phyloP scores from a whole-genome alignment of 768 basidiomycete species.

The Clavulina sp. region DNA sequence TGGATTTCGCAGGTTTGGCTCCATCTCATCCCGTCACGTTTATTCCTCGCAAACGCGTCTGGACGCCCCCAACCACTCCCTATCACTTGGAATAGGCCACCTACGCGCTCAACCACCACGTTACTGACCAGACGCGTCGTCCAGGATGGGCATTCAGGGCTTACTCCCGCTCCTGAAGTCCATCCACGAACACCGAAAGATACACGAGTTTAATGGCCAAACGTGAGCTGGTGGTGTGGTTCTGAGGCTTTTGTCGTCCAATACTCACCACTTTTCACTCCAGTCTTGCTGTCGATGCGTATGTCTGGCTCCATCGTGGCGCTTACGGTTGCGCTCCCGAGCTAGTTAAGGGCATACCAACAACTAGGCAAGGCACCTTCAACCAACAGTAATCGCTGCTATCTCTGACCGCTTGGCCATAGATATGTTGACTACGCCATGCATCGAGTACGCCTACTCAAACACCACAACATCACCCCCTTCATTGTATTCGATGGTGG shows the following conservation, averaged over 20 bases:
- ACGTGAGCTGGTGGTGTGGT: constrained; percentile 23
- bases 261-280: constrained; percentile 4
- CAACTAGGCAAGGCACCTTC: constrained; percentile 49
- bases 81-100: neutral
- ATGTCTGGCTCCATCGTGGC: constrained; percentile 86
- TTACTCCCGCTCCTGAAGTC: constrained; percentile 79
- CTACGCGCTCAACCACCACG: neutral
- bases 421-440: constrained; percentile 97
- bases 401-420: constrained; percentile 1
- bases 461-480: constrained; percentile 69
- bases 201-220: constrained; percentile 69
- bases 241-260: neutral
- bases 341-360: constrained; percentile 66
- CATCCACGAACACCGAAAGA: constrained; percentile 60
- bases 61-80: neutral
- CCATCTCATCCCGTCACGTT: no score
- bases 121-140: neutral
- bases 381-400: neutral
- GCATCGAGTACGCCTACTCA: constrained; percentile 74
- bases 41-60: no score
- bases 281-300: constrained; percentile 76
- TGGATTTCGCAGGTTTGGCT: no score
- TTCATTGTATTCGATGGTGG: constrained; percentile 96
- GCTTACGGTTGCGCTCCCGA: constrained; percentile 82
- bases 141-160: constrained; percentile 76